Percentiles rank a stretch among this genome's conserved stretches.
These are phyloP conservation scores for Boechera retrofracta DNA, from an alignment of 345 rosid species.

Conservation along the genomic window DNA sequence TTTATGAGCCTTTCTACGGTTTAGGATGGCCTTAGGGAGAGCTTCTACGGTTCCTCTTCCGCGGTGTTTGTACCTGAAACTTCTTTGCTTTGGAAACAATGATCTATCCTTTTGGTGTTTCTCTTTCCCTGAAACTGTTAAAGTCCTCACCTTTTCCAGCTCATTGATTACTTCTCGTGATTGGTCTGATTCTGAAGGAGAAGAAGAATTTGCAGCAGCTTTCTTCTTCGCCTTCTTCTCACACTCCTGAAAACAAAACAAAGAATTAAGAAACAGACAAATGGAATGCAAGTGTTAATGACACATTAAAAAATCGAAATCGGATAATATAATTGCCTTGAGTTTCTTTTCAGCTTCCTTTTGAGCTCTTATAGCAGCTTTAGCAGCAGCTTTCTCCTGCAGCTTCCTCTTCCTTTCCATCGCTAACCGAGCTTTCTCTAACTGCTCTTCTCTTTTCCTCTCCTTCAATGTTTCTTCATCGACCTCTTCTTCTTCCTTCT, in stretches of 20 bases:
- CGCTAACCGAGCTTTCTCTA: slow-evolving; percentile 82
- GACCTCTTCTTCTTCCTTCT: slow-evolving; percentile 53
- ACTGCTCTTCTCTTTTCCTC: slow-evolving; percentile 82
- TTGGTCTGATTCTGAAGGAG: slow-evolving; percentile 50
- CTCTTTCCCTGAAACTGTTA: slow-evolving; percentile 45
- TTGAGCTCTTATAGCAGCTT: slow-evolving; percentile 87
- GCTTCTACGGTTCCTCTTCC: slow-evolving; percentile 57
- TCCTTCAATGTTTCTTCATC: slow-evolving; percentile 81
- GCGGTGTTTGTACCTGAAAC: slow-evolving; percentile 56
- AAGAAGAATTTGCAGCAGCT: slow-evolving; percentile 50
- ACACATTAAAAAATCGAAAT: background rate
- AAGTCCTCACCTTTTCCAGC: slow-evolving; percentile 51
- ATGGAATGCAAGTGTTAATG: background rate
- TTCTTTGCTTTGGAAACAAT: slow-evolving; percentile 52
- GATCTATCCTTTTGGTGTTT: slow-evolving; percentile 46
- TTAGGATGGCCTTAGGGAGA: slow-evolving; percentile 70
- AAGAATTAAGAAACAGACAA: background rate
- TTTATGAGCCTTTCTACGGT: slow-evolving; percentile 65
- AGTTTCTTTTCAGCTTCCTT: slow-evolving; percentile 95
- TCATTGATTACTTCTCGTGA: slow-evolving; percentile 52
- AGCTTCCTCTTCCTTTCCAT: slow-evolving; percentile 91
- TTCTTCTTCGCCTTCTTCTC: slow-evolving; percentile 94
- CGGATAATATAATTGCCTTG: slow-evolving; percentile 56
- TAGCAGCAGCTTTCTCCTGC: slow-evolving; percentile 87
- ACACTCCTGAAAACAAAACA: slow-evolving; percentile 62